Base-by-base conservation (phyloP, 176 grass and related monocot species). In the Aechmea fasciata region DNA sequence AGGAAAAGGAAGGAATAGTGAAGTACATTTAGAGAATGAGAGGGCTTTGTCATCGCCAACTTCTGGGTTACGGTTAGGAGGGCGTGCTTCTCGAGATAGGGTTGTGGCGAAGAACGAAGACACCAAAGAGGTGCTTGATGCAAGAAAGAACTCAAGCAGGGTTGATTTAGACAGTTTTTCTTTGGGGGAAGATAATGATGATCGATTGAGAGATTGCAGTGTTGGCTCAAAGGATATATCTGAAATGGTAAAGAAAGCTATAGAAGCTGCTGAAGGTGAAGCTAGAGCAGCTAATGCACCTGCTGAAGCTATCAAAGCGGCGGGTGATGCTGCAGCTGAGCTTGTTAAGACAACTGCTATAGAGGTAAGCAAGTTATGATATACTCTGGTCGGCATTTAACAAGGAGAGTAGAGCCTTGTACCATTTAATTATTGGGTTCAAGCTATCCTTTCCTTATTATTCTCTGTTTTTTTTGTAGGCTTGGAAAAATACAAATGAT, bases 221-320 rank as follows among this genome's bases (percentile, higher is more conserved):
- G 84, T 99, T 77, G 94, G 94, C 55, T 83, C 82, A 80, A 99
- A 83, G 74, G 94, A 99, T 85, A 99, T 99, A 87, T 78, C 94
- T 73, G 82, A 70, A 49, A 93, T 93, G 65, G 94, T 99, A 66
- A 83, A 85, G 77, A 99, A 82, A 83, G 89, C 94, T 66, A 88
- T 85, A 66, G 83, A 72, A 85, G 89, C 94, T 63, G 94, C 94
- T 63, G 94, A 93, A 76, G 78, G 77, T 52, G 94, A 99, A 78
- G 94, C 94, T 48, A 87, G 77, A 73, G 71, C 80, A 66, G 89
- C 86, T 72, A 85, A 85, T 77, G 94, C 87, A 57, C 87, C 94
- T 64, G 67, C 73, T 66, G 94, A 99, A 52, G 94, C 94, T 74
- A 79, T 92, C 33, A 90, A 93, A 87, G 94, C 94, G 63, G 94